A percentile compares a stretch with the other conserved stretches of the same genome.
phyloP scores from a whole-genome alignment of 441 rosid genomes.

The Daphne laureola region DNA sequence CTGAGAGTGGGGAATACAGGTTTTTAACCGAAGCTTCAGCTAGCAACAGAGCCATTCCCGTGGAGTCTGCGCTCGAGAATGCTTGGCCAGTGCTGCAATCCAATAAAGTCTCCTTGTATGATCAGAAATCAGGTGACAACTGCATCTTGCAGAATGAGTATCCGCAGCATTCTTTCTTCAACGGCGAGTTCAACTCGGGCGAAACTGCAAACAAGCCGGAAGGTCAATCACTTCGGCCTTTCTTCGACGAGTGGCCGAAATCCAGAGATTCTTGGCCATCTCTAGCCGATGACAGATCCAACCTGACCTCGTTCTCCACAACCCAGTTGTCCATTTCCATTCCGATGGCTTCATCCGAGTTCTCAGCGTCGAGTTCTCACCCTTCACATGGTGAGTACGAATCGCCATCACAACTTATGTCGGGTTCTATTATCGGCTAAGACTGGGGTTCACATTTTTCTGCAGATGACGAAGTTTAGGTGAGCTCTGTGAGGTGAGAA shows the following conservation, averaged over 20 bases:
- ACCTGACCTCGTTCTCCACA: conserved; percentile 38
- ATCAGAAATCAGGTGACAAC: conserved; percentile 24
- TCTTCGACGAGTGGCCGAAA: conserved; percentile 58
- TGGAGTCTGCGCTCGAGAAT: conserved; percentile 25
- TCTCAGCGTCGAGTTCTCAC: conserved; percentile 34
- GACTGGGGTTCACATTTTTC: conserved; percentile 1
- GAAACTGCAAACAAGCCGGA: conserved; percentile 28
- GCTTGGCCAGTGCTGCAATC: conserved; percentile 46
- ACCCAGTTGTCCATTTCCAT: conserved; percentile 58
- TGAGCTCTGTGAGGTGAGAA: neutral
- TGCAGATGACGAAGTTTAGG: conserved; percentile 27
- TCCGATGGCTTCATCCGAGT: conserved; percentile 41
- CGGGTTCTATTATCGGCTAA: conserved; percentile 3
- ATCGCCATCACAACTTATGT: neutral
- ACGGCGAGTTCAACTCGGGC: conserved; percentile 21
- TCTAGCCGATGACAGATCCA: conserved; percentile 42
- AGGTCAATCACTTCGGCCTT: conserved; percentile 49
- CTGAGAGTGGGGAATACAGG: conserved; percentile 35
- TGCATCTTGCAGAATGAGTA: conserved; percentile 30
- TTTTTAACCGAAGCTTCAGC: conserved; percentile 41
- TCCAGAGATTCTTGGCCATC: conserved; percentile 36
- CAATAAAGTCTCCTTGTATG: conserved; percentile 20
- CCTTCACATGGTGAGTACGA: conserved; percentile 37
- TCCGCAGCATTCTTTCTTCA: conserved; percentile 26
- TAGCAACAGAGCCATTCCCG: conserved; percentile 29